Evolutionary conservation across 2,329 filamentous ascomycete species (phyloP).

Genomic region (Metarhizium brunneum): DNA sequence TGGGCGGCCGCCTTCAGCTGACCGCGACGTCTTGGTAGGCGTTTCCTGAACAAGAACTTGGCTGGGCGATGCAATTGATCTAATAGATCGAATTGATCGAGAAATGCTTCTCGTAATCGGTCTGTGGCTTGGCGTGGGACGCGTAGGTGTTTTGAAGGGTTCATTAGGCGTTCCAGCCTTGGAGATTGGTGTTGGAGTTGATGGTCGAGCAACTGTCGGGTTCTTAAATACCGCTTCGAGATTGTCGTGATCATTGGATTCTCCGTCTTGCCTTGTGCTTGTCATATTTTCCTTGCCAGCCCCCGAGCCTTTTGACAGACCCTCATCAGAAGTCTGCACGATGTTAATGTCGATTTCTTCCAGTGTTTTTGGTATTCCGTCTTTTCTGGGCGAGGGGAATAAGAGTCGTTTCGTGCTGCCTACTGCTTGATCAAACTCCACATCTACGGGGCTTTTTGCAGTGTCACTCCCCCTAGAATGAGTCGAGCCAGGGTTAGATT

Average conservation of each 20-base stretch:
- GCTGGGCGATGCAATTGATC: slow-evolving; percentile 34
- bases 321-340: slow-evolving; percentile 32
- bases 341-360: slow-evolving; percentile 47
- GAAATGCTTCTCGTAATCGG: slow-evolving; percentile 53
- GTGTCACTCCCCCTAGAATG: slow-evolving; percentile 48
- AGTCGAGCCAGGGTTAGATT: slow-evolving; percentile 31
- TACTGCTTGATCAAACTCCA: slow-evolving; percentile 36
- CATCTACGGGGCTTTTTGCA: slow-evolving; percentile 46
- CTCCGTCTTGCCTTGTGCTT: slow-evolving; percentile 4
- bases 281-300: slow-evolving; percentile 37
- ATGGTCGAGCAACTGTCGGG: slow-evolving; percentile 34
- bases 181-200: slow-evolving; percentile 40
- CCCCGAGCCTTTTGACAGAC: slow-evolving; percentile 15
- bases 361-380: slow-evolving; percentile 51
- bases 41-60: slow-evolving; percentile 37
- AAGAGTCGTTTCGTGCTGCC: slow-evolving; percentile 59
- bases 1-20: slow-evolving; percentile 22
- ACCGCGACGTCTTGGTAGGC: slow-evolving; percentile 35
- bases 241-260: slow-evolving; percentile 36
- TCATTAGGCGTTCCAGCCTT: slow-evolving; percentile 29
- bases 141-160: slow-evolving; percentile 53
- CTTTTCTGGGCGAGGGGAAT: slow-evolving; percentile 67
- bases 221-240: slow-evolving; percentile 60
- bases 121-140: slow-evolving; percentile 51
- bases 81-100: slow-evolving; percentile 41